Base-by-base conservation (phyloP, 805 yeast species). In the Barnettozyma populi region DNA sequence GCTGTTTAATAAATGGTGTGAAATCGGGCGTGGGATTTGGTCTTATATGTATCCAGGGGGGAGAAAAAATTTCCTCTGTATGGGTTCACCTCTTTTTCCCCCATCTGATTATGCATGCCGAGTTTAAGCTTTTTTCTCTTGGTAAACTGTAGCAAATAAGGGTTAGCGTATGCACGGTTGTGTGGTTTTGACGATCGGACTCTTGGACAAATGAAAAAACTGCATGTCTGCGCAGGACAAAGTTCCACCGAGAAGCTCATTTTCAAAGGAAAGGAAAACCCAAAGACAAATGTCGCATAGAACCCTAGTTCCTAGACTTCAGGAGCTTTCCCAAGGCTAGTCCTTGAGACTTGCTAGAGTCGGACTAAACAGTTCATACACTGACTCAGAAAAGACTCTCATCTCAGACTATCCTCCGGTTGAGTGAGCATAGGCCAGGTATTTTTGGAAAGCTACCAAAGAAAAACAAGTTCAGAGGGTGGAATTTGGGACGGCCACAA, bases 71-170 rank as follows among this genome's bases (percentile, higher is more conserved):
- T 13, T 24, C n/a, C 36, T 16, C 29, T 20, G 21, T 16, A 20
- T 23, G 8, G 23, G n/a, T 18, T 25, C 29, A 16, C 20, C 25
- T 10, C 19, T 36, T 36, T 34, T 5, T 11, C 19, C 10, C 11
- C 47, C 36, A 46, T 41, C 49, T 36, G 49, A 41, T 46, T 46
- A 46, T 46, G 49, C 49, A 41, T 9, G 31, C 9, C 21, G 24
- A 27, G 20, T 36, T 21, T 21, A 35, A 32, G 43, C 42, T 36
- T 36, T 35, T 5, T 16, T 23, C 11, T 9, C n/a, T 36, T 35
- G 21, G 14, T 21, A 35, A 16, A 35, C 20, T 35, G 16, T 35
- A 35, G 23, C 23, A 35, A 35, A 35, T 18, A 35, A 18, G 36
- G 32, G 18, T 41, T 7, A 21, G 4, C 18, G 16, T 35, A 35